Percentiles rank a stretch among this genome's conserved stretches.
These are phyloP conservation scores for Flaveria ramosissima DNA, from an alignment of 129 eudicot genomes.

Conservation along the genomic window DNA sequence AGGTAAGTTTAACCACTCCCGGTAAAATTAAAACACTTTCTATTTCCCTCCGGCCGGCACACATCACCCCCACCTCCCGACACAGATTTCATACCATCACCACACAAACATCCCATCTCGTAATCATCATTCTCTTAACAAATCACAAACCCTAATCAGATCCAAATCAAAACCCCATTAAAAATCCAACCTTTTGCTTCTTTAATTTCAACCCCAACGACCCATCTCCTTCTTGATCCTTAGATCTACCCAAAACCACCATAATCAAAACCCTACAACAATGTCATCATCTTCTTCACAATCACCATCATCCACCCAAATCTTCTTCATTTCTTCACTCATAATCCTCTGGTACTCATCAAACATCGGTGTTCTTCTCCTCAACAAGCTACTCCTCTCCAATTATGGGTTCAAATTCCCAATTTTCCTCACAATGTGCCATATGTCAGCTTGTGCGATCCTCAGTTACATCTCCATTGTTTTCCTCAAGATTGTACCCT, in stretches of 20 bases:
- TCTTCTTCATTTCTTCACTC: slow-evolving; percentile 58
- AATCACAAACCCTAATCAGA: slow-evolving; percentile 1
- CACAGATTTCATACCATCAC: slow-evolving; percentile 32
- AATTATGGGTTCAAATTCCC: slow-evolving; percentile 87
- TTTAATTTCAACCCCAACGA: not conserved
- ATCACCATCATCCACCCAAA: slow-evolving; percentile 37
- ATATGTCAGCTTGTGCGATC: slow-evolving; percentile 89
- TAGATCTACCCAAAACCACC: slow-evolving; percentile 23
- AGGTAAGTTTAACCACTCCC: not conserved
- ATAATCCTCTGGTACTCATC: slow-evolving; percentile 78
- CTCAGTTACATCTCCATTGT: slow-evolving; percentile 84
- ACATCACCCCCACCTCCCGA: slow-evolving; percentile 26
- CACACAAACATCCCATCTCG: slow-evolving; percentile 22
- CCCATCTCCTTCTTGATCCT: not conserved
- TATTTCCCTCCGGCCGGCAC: not conserved
- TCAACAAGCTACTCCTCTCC: slow-evolving; percentile 77
- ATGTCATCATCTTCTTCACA: slow-evolving; percentile 29
- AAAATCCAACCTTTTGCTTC: not conserved
- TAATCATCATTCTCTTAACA: not conserved
- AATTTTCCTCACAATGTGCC: slow-evolving; percentile 91
- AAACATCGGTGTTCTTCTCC: slow-evolving; percentile 87
- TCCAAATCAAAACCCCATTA: slow-evolving; percentile 9
- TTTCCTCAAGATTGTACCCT: slow-evolving; percentile 65
- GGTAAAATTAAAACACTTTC: not conserved
- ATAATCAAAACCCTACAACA: not conserved